Base-by-base conservation (phyloP, 1,284 basidiomycete species). In the Trichosporon sp. region DNA sequence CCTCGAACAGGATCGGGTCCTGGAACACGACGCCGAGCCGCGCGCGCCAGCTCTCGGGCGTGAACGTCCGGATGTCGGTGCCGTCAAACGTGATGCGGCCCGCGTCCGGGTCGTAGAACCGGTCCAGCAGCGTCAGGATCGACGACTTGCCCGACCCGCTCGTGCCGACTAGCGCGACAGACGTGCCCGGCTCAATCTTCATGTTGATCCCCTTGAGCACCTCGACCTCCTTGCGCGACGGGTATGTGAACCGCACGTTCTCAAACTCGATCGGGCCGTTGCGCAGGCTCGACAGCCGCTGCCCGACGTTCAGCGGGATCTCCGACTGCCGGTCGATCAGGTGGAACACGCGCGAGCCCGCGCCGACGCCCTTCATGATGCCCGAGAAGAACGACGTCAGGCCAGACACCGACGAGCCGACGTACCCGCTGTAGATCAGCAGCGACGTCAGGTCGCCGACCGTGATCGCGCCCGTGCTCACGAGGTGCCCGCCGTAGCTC, bases 131-230 rank as follows among this genome's bases (percentile, higher is more conserved):
- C 9, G 91, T 90, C 77, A 96, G 93, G 51, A 97, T 87, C 0
- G 93, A 95, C 15, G 91, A 94, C 85, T 98, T 98, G 66, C 93
- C 93, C 70, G 92, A 91, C 13, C 93, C 93, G 75, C 92, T 93
- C 79, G 89, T 88, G 7, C 56, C 93, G 90, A 98, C 95, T 65
- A 98, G 89, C 2, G 93, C 95, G 51, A 95, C 90, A 75, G 92
- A 93, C 76, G 92, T 91, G 15, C 94, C 95, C 23, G 90, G 88
- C 44, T 87, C 85, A 70, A 97, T 85, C 66, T 91, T 88, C 65
- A 98, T 86, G 72, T 90, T 86, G 73, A 96, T 89, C 13, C 91
- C 88, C 71, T 91, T 89, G 67, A 97, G 84, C 25, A 97, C 90
- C 64, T 88, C 87, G 1, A 91, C 89, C 42, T 90, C 90, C 68